phyloP scores from a whole-genome alignment of 768 basidiomycete species.

The Kwoniella bestiolae region DNA sequence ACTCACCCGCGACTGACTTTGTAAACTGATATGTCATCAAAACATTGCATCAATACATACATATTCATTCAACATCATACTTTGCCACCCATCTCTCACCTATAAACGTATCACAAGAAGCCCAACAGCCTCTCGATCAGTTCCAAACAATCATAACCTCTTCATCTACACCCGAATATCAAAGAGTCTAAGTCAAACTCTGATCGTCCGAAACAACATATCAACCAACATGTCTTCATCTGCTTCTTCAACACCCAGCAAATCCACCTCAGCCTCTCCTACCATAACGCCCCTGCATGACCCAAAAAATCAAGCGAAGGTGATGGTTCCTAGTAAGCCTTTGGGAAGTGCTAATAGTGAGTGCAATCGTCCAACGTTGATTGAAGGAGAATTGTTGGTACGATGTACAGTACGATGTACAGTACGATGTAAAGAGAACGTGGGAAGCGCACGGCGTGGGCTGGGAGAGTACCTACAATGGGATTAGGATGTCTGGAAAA shows the following conservation, averaged over 20 bases:
- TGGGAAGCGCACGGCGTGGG: too few species aligned
- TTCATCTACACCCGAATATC: not conserved
- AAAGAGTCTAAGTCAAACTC: not conserved
- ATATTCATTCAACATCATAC: too few species aligned
- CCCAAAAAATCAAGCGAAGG: slow-evolving; percentile 51
- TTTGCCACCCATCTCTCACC: not conserved
- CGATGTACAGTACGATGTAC: not conserved
- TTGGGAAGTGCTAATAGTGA: slow-evolving; percentile 54
- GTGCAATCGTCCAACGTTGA: too few species aligned
- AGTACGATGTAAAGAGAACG: not conserved
- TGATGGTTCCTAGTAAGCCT: slow-evolving; percentile 49
- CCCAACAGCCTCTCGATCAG: not conserved
- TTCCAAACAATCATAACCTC: not conserved
- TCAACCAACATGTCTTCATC: slow-evolving; percentile 6
- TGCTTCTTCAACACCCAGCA: not conserved
- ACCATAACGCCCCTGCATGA: slow-evolving; percentile 57
- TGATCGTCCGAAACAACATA: not conserved
- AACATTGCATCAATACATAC: not conserved
- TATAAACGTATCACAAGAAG: not conserved
- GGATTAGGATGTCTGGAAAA: not conserved
- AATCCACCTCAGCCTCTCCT: slow-evolving; percentile 37
- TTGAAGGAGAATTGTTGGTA: too few species aligned
- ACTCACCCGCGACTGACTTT: not conserved
- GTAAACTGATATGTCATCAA: not conserved
- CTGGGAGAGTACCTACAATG: not conserved